Evolutionary conservation across 2,329 filamentous ascomycete species (phyloP), one percentile per base, ranked within the genome.

Genomic region (Didymella sp.): DNA sequence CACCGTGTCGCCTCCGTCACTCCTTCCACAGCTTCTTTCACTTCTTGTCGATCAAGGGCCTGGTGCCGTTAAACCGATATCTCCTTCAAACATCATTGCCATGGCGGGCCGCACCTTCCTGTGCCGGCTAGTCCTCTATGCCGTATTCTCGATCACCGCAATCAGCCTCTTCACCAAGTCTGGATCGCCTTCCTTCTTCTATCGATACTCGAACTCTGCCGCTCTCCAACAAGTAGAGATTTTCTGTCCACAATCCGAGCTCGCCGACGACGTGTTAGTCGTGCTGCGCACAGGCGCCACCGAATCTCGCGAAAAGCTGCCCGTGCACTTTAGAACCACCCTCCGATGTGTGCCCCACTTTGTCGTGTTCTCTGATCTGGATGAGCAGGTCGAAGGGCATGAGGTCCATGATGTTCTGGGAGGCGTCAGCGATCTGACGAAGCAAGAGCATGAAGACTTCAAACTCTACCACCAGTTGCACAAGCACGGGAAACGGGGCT

Each of bases 281-380:
- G 76, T 86, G n/a, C 76, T 87, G 60, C 83, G 84, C 59, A 87
- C 85, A 1, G 85, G 85, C 38, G 84, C 84, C 15, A 86, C 84
- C 15, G 85, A 87, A 70, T 80, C 83, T 17, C 77, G 78, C 42
- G 79, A 83, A 46, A 86, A 86, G 67, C 76, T 87, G 11, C 84
- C 85, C 2, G 76, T 82, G 13, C 84, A 87, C 70, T 80, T 86
- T 63, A 72, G 78, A 54, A 86, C 84, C 0, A 85, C 83, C 0
- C 74, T 87, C 37, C 77, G 78, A 67, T 87, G 85, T 70, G 78
- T 84, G 56, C 81, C 82, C 38, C 72, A 86, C 70, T 83, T 81
- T 56, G 76, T 82, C 31, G 78, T 88, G 55, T 84, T 84, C 69
- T 87, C 85, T 38, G 85, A 87, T 67, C 80, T 82, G 58, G 82